Base-by-base conservation (phyloP, 1,284 basidiomycete species). In the Ceratobasidium sp. region DNA sequence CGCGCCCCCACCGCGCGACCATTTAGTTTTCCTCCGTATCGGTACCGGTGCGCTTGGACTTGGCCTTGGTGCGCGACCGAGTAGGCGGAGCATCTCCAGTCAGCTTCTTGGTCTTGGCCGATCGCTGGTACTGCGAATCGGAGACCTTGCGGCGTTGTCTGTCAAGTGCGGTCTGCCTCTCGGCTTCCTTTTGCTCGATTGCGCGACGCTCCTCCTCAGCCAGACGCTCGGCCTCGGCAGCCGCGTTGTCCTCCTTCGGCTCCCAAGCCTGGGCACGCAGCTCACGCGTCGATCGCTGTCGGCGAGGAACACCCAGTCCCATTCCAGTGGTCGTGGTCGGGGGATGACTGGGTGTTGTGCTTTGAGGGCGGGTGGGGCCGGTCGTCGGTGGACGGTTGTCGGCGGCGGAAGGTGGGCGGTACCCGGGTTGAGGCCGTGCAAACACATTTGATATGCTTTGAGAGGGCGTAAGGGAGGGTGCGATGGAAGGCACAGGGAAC, bases 141-240 rank as follows among this genome's bases (percentile, higher is more conserved):
- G 62, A 65, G 10, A 65, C 62, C 62, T 65, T 65, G 49, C 62
- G 32, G 8, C 62, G 49, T 31, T 65, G 62, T 31, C 62, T 65
- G 27, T 65, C 62, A 5, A 65, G 62, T 22, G 47, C 49, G 5
- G 47, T 27, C 13, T 52, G 29, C 8, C 62, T 32, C 32, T 65
- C 62, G 15, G 62, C 62, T 35, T 65, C 62, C 50, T 65, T 65
- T 32, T 54, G 34, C 50, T 52, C 62, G 7, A 43, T 43, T 25
- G 47, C 62, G 1, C 25, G 32, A 15, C 50, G 62, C 25, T 65
- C 62, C 20, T 65, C 62, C 50, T 65, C 62, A 6, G 47, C 47
- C 17, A 54, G 20, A 15, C 62, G 62, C 34, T 65, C 62, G 29
- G 62, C 62, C 27, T 65, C 62, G 49, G 60, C 60, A 20, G 35